Evolutionary conservation across 2,329 filamentous ascomycete genomes (phyloP).

Genomic region (Penicillium sp.): DNA sequence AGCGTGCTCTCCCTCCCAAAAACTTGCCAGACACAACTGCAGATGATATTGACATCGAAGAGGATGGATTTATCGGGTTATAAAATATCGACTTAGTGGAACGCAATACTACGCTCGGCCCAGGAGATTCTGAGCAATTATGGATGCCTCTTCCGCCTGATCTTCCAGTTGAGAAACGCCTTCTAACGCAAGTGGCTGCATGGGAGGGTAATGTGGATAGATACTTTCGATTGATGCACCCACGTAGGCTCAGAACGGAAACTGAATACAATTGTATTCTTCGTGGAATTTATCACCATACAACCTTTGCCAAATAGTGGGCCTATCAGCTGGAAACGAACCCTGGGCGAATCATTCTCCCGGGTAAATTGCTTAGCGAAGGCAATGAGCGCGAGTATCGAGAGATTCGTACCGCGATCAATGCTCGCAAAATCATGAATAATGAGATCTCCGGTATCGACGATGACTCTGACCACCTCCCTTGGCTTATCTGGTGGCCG

Average conservation of each 20-base stretch:
- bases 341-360: constrained; percentile 6
- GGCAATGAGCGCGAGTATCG: constrained; percentile 9
- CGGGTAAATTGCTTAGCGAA: constrained; percentile 11
- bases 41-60: constrained; percentile 18
- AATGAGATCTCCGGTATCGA: constrained; percentile 19
- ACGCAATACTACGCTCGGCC: constrained; percentile 6
- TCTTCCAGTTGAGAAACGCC: constrained; percentile 15
- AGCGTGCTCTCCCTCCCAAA: constrained; percentile 5
- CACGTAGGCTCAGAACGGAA: constrained; percentile 12
- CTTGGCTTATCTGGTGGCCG: constrained; percentile 20
- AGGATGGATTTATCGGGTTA: constrained; percentile 18
- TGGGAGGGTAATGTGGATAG: constrained; percentile 18
- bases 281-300: constrained; percentile 24
- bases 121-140: constrained; percentile 11
- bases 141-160: constrained; percentile 19
- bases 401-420: constrained; percentile 17
- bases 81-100: constrained; percentile 1
- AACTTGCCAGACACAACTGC: constrained; percentile 11
- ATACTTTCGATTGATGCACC: constrained; percentile 17
- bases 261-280: constrained; percentile 20
- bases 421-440: constrained; percentile 22
- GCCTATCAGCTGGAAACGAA: constrained; percentile 17
- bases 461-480: constrained; percentile 16
- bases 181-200: constrained; percentile 15
- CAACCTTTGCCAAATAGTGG: constrained; percentile 25